These are phyloP conservation scores for Emmonsiellopsis sp. DNA, from an alignment of 2,329 filamentous ascomycete species.

Conservation along the genomic window DNA sequence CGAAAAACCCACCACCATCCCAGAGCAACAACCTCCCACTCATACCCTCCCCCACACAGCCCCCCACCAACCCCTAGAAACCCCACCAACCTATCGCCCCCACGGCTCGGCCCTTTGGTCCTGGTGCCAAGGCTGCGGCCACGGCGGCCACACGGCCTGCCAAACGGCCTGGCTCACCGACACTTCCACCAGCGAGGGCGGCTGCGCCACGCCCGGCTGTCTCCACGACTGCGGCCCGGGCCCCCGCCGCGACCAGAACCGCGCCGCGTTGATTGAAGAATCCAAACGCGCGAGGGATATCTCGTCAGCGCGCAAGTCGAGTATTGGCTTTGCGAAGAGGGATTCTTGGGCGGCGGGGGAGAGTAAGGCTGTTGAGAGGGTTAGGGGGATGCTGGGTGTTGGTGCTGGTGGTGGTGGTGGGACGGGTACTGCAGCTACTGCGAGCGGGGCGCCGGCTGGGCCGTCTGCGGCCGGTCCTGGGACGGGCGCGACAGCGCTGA, in stretches of 20 bases:
- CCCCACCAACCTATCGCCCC: constrained; percentile 15
- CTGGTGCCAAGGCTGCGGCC: constrained; percentile 53
- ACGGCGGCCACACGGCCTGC: constrained; percentile 51
- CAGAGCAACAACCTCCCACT: constrained; percentile 22
- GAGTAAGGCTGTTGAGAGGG: constrained; percentile 39
- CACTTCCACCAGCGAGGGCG: constrained; percentile 40
- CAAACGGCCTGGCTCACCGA: constrained; percentile 48
- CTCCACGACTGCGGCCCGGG: constrained; percentile 51
- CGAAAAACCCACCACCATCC: not conserved
- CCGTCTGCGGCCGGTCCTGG: constrained; percentile 11
- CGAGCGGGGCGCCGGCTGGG: constrained; percentile 12
- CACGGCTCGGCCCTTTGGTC: constrained; percentile 40
- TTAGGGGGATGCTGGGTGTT: constrained; percentile 34
- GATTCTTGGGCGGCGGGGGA: constrained; percentile 37
- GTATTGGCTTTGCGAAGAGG: constrained; percentile 30
- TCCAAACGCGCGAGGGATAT: constrained; percentile 23
- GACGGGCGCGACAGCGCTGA: constrained; percentile 22
- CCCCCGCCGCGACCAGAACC: constrained; percentile 33
- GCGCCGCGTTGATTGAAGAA: constrained; percentile 23
- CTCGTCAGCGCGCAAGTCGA: constrained; percentile 24
- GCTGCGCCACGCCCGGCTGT: constrained; percentile 52
- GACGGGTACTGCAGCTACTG: constrained; percentile 13
- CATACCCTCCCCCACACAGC: constrained; percentile 27
- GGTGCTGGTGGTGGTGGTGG: constrained; percentile 19
- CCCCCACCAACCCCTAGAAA: constrained; percentile 30